phyloP scores from a whole-genome alignment of 768 basidiomycete genomes.

The Leccinum incarnatum region DNA sequence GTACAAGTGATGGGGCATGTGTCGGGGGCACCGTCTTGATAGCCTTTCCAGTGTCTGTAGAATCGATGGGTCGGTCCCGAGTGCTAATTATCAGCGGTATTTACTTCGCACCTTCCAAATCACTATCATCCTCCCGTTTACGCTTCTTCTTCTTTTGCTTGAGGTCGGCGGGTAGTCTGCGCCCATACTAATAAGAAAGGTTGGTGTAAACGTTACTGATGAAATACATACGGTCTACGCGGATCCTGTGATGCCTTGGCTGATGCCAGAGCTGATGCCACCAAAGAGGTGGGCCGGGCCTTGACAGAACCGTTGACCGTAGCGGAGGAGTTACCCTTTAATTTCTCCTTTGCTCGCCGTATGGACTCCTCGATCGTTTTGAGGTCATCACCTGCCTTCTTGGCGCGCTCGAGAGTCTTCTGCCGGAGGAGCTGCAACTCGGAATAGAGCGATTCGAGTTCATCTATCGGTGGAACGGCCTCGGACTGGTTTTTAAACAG shows the following conservation, averaged over 20 bases:
- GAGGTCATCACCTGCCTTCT: constrained; percentile 76
- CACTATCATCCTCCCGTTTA: constrained; percentile 77
- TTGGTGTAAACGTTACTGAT: constrained; percentile 16
- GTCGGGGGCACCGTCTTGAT: constrained; percentile 60
- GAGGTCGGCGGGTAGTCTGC: constrained; percentile 44
- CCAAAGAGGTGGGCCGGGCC: constrained; percentile 47
- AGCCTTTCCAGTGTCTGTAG: constrained; percentile 48
- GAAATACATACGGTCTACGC: constrained; percentile 52
- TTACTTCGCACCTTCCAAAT: constrained; percentile 55
- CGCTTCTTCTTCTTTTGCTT: constrained; percentile 88
- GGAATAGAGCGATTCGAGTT: constrained; percentile 60
- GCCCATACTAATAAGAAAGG: not conserved
- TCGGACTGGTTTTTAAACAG: constrained; percentile 66
- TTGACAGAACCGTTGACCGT: constrained; percentile 39
- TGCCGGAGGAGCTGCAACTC: constrained; percentile 58
- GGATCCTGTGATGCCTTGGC: constrained; percentile 58
- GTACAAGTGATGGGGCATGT: constrained; percentile 35
- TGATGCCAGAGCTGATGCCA: constrained; percentile 45
- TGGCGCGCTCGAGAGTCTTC: constrained; percentile 57
- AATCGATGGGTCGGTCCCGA: constrained; percentile 7
- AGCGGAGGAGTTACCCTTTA: constrained; percentile 52
- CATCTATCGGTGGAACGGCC: constrained; percentile 65
- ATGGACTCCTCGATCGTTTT: constrained; percentile 73
- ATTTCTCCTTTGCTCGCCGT: constrained; percentile 73
- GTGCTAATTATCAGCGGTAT: not conserved